These are phyloP conservation scores for Taiwanofungus camphoratus DNA, from an alignment of 1,284 basidiomycete genomes.

Conservation along the genomic window DNA sequence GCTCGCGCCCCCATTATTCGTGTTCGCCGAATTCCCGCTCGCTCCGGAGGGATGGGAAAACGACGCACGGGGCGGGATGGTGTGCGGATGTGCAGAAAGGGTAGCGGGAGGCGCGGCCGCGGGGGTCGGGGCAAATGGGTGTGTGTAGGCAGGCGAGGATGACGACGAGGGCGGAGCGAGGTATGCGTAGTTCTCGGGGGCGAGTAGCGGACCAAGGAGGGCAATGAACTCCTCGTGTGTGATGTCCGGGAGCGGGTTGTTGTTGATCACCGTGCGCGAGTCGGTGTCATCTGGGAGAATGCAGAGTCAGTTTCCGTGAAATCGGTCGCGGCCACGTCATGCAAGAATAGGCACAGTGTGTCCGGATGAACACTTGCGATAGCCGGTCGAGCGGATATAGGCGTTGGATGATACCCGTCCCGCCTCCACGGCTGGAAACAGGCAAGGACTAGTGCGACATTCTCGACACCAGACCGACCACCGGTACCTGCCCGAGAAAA, in stretches of 20 bases:
- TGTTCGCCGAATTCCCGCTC: not conserved
- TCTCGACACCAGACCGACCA: too few relatives aligned
- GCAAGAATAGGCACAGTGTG: too few relatives aligned
- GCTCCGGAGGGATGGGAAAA: conserved; percentile 2
- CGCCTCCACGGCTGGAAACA: too few relatives aligned
- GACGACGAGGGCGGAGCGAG: conserved; percentile 17
- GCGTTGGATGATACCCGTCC: too few relatives aligned
- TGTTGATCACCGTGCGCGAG: conserved; percentile 68
- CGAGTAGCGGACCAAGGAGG: conserved; percentile 67
- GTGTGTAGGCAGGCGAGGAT: conserved; percentile 18
- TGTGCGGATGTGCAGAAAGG: conserved; percentile 6
- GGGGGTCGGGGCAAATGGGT: conserved; percentile 13
- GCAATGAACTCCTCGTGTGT: conserved; percentile 80
- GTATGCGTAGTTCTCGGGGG: conserved; percentile 64
- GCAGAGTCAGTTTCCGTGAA: too few relatives aligned
- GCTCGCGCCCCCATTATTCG: conserved; percentile 27
- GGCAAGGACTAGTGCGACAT: too few relatives aligned
- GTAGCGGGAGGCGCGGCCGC: conserved; percentile 6
- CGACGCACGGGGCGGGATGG: conserved; percentile 28
- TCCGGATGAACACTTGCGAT: too few relatives aligned
- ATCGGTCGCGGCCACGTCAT: too few relatives aligned
- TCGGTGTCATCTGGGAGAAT: conserved; percentile 45
- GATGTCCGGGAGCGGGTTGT: conserved; percentile 78
- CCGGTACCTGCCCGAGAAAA: too few relatives aligned
- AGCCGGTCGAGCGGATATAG: too few relatives aligned